Evolutionary conservation across 2,329 filamentous ascomycete genomes (phyloP), one percentile per base, ranked within the genome.

Genomic region (Colletotrichum tabaci): DNA sequence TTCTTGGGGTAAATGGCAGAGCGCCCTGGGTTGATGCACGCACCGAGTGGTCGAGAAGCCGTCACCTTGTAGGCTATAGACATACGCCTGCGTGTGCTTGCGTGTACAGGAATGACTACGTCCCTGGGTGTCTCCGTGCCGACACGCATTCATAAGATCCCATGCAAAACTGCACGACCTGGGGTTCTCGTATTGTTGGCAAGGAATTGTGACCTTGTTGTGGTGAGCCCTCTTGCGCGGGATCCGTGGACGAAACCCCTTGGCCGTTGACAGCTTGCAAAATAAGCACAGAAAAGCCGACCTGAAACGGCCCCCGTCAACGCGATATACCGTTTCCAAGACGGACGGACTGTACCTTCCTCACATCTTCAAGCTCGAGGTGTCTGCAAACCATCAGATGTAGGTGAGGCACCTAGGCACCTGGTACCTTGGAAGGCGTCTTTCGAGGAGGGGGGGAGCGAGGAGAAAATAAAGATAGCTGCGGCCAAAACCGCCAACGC

Each of bases 401-500:
- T 65, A 47, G 52, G 4, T 30, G 3, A 15, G 13, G 26, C 18
- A 16, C 26, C 26, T 26, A 26, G 26, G 3, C 3, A 26, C 26
- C 26, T 26, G 26, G 26, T 38, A 23, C 40, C n/a, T 35, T 3
- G 21, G 30, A 53, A 65, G 49, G 44, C 44, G 30, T 44, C 38
- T 50, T 56, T 18, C 53, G 55, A 53, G 16, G 40, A 53, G 47
- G 62, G 62, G 55, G 55, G 23, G 26, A 40, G 12, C 15, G 56
- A 26, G 40, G 42, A 46, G 18, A 55, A 52, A n/a, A 50, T 21
- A 10, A 35, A 61, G 44, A 35, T 40, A 30, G 30, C 26, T 47
- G 53, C 53, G 44, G 26, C 23, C 44, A 40, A 55, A 30, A 61
- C n/a, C 16, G 58, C 68, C 68, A 58, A 47, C 65, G 64, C 68